These are phyloP conservation scores for Ogataea paradorogensis DNA, from an alignment of 805 yeast species.

Conservation along the genomic window DNA sequence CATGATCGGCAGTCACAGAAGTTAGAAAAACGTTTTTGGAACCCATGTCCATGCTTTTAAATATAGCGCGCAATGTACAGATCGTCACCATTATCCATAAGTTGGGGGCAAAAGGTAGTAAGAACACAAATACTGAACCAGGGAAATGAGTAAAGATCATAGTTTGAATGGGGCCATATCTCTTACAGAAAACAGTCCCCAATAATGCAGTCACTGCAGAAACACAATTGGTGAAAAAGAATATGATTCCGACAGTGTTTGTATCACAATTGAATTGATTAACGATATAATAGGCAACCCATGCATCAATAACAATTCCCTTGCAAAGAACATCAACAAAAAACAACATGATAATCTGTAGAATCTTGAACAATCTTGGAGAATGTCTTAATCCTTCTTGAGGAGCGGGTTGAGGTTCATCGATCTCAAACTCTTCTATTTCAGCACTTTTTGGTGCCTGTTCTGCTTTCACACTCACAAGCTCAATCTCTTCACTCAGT, in stretches of 20 bases:
- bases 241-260: slow-evolving; percentile 38
- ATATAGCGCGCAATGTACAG: slow-evolving; percentile 36
- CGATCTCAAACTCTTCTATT: slow-evolving; percentile 28
- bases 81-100: slow-evolving; percentile 33
- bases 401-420: slow-evolving; percentile 1
- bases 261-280: slow-evolving; percentile 36
- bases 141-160: slow-evolving; percentile 46
- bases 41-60: slow-evolving; percentile 47
- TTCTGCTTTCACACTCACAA: neutral
- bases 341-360: slow-evolving; percentile 38
- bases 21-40: slow-evolving; percentile 48
- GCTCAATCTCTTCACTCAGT: slow-evolving; percentile 14
- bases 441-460: slow-evolving; percentile 12
- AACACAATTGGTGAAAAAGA: slow-evolving; percentile 38
- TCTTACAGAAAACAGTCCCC: slow-evolving; percentile 42
- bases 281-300: slow-evolving; percentile 45
- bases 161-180: slow-evolving; percentile 43
- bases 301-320: slow-evolving; percentile 42
- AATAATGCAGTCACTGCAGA: slow-evolving; percentile 40
- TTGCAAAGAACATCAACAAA: slow-evolving; percentile 44
- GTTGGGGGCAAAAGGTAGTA: slow-evolving; percentile 39
- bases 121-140: slow-evolving; percentile 38
- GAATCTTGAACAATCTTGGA: slow-evolving; percentile 14
- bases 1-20: slow-evolving; percentile 37
- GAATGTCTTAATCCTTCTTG: slow-evolving; percentile 9